A percentile compares a stretch with the other conserved stretches of the same genome.
Conservation (phyloP, 1,284 basidiomycete genomes). For the Puccinia coronata region DNA sequence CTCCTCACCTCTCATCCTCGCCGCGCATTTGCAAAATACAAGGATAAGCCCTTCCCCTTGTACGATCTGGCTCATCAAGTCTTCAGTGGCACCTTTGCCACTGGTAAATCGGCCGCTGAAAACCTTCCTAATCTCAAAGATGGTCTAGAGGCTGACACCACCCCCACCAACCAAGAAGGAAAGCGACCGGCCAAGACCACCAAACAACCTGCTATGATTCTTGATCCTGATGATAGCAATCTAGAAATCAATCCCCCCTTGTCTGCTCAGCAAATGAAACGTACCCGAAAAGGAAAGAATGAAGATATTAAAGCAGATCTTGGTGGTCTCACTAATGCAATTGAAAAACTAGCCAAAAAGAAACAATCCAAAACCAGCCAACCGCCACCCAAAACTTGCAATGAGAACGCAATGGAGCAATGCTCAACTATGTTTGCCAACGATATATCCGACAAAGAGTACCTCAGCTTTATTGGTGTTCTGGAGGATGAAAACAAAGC, state of each 20-base stretch:
- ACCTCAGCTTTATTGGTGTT: neutral
- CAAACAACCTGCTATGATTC: neutral
- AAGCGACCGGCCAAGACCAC: neutral
- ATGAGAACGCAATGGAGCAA: neutral
- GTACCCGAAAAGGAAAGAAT: neutral
- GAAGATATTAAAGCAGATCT: neutral
- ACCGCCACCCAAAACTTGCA: neutral
- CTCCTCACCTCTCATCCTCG: neutral
- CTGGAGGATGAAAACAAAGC: slow-evolving; percentile 1
- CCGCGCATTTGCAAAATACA: neutral
- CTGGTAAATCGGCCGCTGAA: neutral
- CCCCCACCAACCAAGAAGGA: neutral
- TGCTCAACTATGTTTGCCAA: neutral
- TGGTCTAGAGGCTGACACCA: neutral
- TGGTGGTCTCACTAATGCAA: neutral
- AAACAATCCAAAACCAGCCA: too few species aligned
- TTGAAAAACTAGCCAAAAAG: neutral
- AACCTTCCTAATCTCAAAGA: neutral
- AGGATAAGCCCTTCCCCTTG: neutral
- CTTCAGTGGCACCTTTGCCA: slow-evolving; percentile 6
- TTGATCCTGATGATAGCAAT: slow-evolving; percentile 6
- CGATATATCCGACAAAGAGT: neutral
- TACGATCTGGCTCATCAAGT: neutral
- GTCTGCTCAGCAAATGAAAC: neutral
- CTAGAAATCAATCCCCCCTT: neutral